Base-by-base conservation (phyloP, 1,284 basidiomycete species). In the Heterobasidion occidentale region DNA sequence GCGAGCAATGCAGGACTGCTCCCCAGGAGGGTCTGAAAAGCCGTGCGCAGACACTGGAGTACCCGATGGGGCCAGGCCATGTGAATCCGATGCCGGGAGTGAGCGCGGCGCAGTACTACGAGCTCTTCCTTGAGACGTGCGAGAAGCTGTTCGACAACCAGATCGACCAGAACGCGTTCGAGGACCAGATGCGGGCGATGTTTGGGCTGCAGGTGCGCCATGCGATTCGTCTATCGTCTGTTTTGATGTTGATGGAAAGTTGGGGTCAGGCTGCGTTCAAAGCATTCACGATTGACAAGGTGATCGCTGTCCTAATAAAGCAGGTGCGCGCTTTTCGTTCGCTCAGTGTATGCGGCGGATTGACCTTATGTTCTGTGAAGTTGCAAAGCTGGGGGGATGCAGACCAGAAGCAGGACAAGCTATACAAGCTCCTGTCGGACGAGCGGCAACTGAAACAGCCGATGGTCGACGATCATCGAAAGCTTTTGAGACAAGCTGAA, bases 121-220 rank as follows among this genome's bases (percentile, higher is more conserved):
- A 86, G 55, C 79, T 94, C 56, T 75, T 95, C 62, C 79, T 99
- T 20, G 90, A 90, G 60, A 84, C 92, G 7, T 92, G 91, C 67
- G 95, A 98, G 71, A 83, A 88, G 58, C 70, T 98, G 55, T 98
- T 98, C 63, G 94, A 97, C 67, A 90, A 90, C 62, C 92, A 96
- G 67, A 78, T 98, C 33, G 96, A 98, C 64, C 88, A 88, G 61
- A 75, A 77, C 47, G 80, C 78, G 1, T 98, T 94, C 67, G 96
- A 99, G 70, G 96, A 98, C 65, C 89, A 90, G 63, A 82, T 95
- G 72, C 78, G 96, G 36, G 81, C 80, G 62, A 92, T 98, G 84
- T 98, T 95, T 72, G 93, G 93, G 33, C 86, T 88, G 59, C 81
- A 82, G 76, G 86, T 82, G 51, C n/a, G 67, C 51, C 8, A 15